Conservation (phyloP, 805 yeast species). For the Schizosaccharomyces lindneri region DNA sequence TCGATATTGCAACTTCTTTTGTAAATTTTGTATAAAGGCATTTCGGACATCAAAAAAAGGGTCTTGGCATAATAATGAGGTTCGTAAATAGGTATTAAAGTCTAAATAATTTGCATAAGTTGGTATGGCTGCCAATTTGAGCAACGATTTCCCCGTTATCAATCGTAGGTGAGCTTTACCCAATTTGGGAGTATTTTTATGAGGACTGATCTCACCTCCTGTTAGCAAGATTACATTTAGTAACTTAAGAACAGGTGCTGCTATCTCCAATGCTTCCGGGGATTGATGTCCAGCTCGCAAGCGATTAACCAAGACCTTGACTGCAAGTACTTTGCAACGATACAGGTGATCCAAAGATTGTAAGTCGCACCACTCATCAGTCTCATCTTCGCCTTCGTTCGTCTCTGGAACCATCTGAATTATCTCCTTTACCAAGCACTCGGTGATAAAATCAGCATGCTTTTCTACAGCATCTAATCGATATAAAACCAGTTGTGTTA, state of each 20-base stretch:
- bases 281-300: neutral
- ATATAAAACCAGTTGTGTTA: neutral
- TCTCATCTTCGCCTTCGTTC: neutral
- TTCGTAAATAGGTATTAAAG: constrained; percentile 3
- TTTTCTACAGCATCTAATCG: neutral
- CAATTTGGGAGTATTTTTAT: neutral
- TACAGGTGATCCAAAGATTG: neutral
- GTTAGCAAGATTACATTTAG: neutral
- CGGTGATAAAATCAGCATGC: neutral
- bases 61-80: constrained; percentile 43
- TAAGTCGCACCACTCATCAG: neutral
- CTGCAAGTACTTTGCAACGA: neutral
- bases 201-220: neutral
- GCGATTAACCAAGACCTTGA: neutral
- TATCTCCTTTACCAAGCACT: neutral
- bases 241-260: neutral
- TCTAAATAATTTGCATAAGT: neutral
- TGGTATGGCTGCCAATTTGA: neutral
- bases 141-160: neutral
- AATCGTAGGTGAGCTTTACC: neutral
- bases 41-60: constrained; percentile 31
- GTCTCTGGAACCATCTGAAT: neutral
- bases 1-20: constrained; percentile 26
- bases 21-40: constrained; percentile 25
- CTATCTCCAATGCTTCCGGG: neutral